These are phyloP conservation scores for Oropetium thomaeum DNA, from an alignment of 176 grass and related monocot species.

Conservation along the genomic window DNA sequence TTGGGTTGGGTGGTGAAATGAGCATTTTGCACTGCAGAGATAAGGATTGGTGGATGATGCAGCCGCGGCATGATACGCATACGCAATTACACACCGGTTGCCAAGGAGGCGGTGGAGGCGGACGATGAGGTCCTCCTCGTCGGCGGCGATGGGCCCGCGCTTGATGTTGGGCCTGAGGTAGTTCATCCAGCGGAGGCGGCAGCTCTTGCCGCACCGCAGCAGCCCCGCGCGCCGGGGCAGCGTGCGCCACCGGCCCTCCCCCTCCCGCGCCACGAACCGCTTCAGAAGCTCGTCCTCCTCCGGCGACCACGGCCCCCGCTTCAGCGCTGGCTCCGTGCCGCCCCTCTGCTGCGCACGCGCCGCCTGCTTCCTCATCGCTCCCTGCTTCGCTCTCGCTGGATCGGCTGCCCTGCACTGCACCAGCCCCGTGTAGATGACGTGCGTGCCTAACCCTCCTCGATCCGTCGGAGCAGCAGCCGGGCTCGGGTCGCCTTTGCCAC, in stretches of 20 bases:
- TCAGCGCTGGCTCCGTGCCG: slow-evolving; percentile 19
- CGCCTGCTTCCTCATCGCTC: not conserved
- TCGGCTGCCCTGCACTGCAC: not conserved
- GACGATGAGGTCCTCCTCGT: slow-evolving; percentile 92
- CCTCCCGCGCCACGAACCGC: slow-evolving; percentile 57
- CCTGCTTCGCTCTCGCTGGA: not conserved
- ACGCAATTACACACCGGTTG: slow-evolving; percentile 62
- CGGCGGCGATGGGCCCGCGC: slow-evolving; percentile 64
- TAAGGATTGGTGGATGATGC: too few relatives aligned
- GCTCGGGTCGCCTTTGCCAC: not conserved
- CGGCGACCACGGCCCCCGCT: slow-evolving; percentile 76
- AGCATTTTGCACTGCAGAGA: not conserved
- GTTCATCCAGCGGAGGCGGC: slow-evolving; percentile 86
- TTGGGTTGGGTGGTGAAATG: too few relatives aligned
- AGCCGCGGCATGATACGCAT: too few relatives aligned
- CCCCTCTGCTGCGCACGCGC: not conserved
- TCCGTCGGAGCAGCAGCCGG: not conserved
- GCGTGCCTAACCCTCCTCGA: not conserved
- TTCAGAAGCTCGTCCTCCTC: slow-evolving; percentile 80
- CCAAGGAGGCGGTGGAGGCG: slow-evolving; percentile 92
- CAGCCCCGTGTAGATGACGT: too few relatives aligned
- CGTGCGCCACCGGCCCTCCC: slow-evolving; percentile 71
- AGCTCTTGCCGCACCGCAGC: slow-evolving; percentile 68
- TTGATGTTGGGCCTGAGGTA: slow-evolving; percentile 80
- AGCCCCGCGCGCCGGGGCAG: slow-evolving; percentile 75